phyloP scores from a whole-genome alignment of 108 stramenopile species.

The Pseudonitzschia delicatissima region DNA sequence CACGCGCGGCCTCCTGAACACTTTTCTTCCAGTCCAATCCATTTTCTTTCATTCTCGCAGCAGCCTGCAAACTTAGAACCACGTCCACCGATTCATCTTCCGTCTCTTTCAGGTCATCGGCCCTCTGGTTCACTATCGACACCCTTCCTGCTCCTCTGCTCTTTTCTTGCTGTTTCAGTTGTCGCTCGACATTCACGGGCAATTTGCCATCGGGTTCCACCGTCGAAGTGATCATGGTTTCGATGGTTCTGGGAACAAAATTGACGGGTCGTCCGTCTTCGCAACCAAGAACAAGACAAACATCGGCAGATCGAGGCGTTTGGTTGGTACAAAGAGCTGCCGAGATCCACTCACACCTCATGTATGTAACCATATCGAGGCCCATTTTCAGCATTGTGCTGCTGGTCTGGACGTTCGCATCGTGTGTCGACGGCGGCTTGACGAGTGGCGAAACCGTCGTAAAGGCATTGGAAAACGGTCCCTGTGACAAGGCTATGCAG shows the following conservation, averaged over 20 bases:
- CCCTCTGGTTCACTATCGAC: slow-evolving; percentile 52
- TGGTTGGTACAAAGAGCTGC: slow-evolving; percentile 85
- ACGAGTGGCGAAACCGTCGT: not conserved
- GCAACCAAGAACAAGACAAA: slow-evolving; percentile 62
- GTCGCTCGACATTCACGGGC: slow-evolving; percentile 46
- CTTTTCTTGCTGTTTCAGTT: slow-evolving; percentile 72
- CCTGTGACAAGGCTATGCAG: not conserved
- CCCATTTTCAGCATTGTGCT: slow-evolving; percentile 44
- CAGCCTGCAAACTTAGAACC: slow-evolving; percentile 69
- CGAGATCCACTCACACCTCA: slow-evolving; percentile 84
- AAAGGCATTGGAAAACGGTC: not conserved
- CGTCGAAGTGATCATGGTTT: slow-evolving; percentile 67
- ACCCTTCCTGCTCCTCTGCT: slow-evolving; percentile 41
- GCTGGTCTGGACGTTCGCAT: not conserved
- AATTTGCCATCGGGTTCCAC: slow-evolving; percentile 57
- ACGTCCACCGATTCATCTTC: slow-evolving; percentile 71
- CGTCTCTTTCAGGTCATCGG: slow-evolving; percentile 64
- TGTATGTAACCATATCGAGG: slow-evolving; percentile 78
- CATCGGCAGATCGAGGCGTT: slow-evolving; percentile 70
- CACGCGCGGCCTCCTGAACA: slow-evolving; percentile 75
- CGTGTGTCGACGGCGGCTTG: not conserved
- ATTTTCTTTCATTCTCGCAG: slow-evolving; percentile 66
- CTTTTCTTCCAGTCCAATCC: slow-evolving; percentile 77
- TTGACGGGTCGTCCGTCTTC: slow-evolving; percentile 79
- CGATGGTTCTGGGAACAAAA: slow-evolving; percentile 80